A percentile compares a stretch with the other conserved stretches of the same genome.
phyloP scores from a whole-genome alignment of 805 yeast species.

The Zygosaccharomyces kombuchaensis region DNA sequence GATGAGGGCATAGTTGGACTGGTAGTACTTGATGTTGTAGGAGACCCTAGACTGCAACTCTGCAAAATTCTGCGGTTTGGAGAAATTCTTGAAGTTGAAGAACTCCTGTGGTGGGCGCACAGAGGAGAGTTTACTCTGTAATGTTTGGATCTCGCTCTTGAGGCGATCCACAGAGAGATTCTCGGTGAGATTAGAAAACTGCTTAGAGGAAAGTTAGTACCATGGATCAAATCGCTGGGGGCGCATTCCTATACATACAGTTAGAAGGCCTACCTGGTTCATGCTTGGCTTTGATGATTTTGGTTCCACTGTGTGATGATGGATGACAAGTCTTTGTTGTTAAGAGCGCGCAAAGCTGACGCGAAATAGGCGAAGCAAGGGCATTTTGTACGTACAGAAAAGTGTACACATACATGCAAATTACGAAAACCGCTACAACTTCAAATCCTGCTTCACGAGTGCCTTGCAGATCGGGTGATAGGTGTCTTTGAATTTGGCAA shows the following conservation, averaged over 20 bases:
- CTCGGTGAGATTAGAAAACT: constrained; percentile 30
- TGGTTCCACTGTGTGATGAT: not conserved
- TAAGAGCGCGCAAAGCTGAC: constrained; percentile 7
- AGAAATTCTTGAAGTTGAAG: constrained; percentile 81
- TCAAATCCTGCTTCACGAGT: constrained; percentile 80
- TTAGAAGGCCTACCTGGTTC: constrained; percentile 17
- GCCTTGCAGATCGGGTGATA: constrained; percentile 85
- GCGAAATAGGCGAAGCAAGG: constrained; percentile 4
- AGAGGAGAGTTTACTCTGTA: constrained; percentile 64
- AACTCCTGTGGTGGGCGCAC: constrained; percentile 90
- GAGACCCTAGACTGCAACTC: constrained; percentile 86
- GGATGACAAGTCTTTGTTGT: constrained; percentile 1
- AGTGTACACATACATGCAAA: no score
- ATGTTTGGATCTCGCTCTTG: constrained; percentile 44
- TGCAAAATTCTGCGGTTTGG: constrained; percentile 84
- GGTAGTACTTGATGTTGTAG: constrained; percentile 81
- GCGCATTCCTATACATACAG: constrained; percentile 11
- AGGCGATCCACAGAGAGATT: constrained; percentile 32
- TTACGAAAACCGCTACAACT: constrained; percentile 26
- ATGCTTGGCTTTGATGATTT: not conserved
- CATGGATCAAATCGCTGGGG: not conserved
- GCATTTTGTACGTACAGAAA: constrained; percentile 2
- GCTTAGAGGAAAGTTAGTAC: constrained; percentile 13
- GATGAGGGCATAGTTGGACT: constrained; percentile 77
- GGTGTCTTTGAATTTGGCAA: constrained; percentile 49